A percentile compares a stretch with the other conserved stretches of the same genome.
Conservation (phyloP, 345 rosid genomes). For the Citrus sinensis region DNA sequence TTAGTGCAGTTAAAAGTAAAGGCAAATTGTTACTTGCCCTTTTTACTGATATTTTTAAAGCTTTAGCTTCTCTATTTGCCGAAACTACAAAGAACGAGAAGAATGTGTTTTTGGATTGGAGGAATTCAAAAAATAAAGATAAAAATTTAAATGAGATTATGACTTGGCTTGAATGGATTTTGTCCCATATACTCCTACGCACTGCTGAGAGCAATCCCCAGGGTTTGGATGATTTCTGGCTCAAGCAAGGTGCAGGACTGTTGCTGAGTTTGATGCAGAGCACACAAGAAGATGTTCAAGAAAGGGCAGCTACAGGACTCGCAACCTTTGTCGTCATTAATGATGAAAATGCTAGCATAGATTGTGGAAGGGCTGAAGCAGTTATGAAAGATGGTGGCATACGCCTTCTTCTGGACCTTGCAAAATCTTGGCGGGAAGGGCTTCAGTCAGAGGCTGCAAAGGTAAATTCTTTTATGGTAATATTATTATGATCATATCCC, state of each 20-base stretch:
- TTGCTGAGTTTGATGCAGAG: constrained; percentile 74
- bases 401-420: constrained; percentile 67
- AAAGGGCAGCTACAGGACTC: constrained; percentile 88
- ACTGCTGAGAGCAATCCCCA: constrained; percentile 73
- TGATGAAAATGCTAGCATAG: constrained; percentile 83
- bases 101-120: constrained; percentile 55
- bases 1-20: constrained; percentile 43
- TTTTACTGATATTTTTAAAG: constrained; percentile 56
- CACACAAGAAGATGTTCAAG: constrained; percentile 82
- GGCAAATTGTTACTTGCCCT: constrained; percentile 58
- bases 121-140: constrained; percentile 34
- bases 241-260: constrained; percentile 75
- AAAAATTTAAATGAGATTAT: constrained; percentile 53
- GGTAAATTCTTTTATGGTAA: constrained; percentile 28
- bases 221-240: constrained; percentile 73
- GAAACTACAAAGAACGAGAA: constrained; percentile 44
- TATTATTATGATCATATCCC: neutral
- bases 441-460: constrained; percentile 89
- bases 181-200: constrained; percentile 69
- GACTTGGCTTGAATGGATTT: constrained; percentile 74
- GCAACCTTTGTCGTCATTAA: constrained; percentile 84
- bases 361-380: constrained; percentile 81
- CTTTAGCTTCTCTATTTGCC: constrained; percentile 54
- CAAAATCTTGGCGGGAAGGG: constrained; percentile 86
- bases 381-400: constrained; percentile 80